Evolutionary conservation across 805 yeast species (phyloP).

Genomic region (Zygosaccharomyces bisporus): DNA sequence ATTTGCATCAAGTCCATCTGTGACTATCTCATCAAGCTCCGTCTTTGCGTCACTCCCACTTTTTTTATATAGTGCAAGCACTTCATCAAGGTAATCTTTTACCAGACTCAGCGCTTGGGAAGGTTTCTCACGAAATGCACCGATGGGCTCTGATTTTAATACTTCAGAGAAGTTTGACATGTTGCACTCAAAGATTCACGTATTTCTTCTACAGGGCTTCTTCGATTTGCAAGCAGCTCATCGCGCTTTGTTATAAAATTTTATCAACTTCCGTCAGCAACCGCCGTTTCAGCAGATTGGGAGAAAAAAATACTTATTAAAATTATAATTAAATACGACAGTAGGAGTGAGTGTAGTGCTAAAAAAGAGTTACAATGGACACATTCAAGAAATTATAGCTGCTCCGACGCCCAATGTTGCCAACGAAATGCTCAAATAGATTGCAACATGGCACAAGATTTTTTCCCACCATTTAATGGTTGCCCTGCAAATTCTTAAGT

Average conservation of each 20-base stretch:
- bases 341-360: background rate
- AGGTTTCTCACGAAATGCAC: constrained; percentile 20
- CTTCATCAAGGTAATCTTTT: constrained; percentile 29
- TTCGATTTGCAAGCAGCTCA: constrained; percentile 6
- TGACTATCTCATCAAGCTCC: constrained; percentile 73
- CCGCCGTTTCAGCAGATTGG: background rate
- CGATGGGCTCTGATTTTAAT: constrained; percentile 22
- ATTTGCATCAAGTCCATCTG: constrained; percentile 82
- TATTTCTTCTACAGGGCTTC: background rate
- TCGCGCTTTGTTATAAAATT: constrained; percentile 11
- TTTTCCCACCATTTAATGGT: constrained; percentile 42
- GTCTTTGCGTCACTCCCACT: constrained; percentile 37
- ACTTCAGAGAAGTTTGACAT: constrained; percentile 22
- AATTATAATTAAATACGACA: constrained; percentile 4
- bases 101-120: constrained; percentile 25
- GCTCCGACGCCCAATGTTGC: constrained; percentile 63
- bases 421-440: constrained; percentile 43
- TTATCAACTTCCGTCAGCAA: background rate
- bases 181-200: background rate
- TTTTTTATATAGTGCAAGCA: constrained; percentile 22
- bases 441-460: constrained; percentile 41
- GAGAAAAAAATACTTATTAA: background rate
- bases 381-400: constrained; percentile 26
- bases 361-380: background rate
- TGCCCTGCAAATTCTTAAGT: constrained; percentile 50